A percentile compares a stretch with the other conserved stretches of the same genome.
phyloP scores from a whole-genome alignment of 164 flowering plant species.

The Akebia trifoliata region DNA sequence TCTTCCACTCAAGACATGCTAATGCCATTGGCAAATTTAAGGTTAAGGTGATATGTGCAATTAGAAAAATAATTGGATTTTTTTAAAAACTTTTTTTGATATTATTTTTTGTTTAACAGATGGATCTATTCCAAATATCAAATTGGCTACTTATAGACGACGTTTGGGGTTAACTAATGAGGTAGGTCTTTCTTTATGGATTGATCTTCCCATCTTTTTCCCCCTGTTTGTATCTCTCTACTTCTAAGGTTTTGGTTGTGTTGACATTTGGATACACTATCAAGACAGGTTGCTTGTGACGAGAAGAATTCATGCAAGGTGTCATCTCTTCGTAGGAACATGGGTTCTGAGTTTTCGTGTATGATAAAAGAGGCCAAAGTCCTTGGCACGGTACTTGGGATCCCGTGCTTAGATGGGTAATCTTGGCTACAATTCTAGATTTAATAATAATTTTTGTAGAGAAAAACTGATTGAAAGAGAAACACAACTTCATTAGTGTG shows the following conservation, averaged over 20 bases:
- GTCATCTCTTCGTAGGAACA: conserved; percentile 57
- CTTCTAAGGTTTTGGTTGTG: neutral
- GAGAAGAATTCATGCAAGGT: conserved; percentile 33
- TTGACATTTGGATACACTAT: neutral
- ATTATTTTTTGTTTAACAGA: conserved; percentile 34
- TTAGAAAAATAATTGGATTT: too few relatives aligned
- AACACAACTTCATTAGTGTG: too few relatives aligned
- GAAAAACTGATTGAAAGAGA: too few relatives aligned
- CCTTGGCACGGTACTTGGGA: conserved; percentile 76
- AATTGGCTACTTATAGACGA: conserved; percentile 68
- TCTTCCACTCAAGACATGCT: too few relatives aligned
- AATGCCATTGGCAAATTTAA: too few relatives aligned
- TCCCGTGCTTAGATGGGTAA: conserved; percentile 93
- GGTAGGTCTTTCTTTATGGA: conserved; percentile 28
- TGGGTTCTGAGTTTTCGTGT: conserved; percentile 86
- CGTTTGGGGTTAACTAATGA: conserved; percentile 58
- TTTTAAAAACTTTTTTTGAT: neutral
- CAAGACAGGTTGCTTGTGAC: conserved; percentile 44
- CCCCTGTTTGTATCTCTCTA: neutral
- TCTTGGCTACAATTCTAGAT: neutral
- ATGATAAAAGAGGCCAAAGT: conserved; percentile 88
- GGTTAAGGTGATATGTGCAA: too few relatives aligned
- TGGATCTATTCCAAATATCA: conserved; percentile 91
- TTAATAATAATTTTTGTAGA: too few relatives aligned
- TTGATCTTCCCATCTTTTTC: neutral